phyloP scores from a whole-genome alignment of 2,329 filamentous ascomycete species.

The Talaromyces sp. region DNA sequence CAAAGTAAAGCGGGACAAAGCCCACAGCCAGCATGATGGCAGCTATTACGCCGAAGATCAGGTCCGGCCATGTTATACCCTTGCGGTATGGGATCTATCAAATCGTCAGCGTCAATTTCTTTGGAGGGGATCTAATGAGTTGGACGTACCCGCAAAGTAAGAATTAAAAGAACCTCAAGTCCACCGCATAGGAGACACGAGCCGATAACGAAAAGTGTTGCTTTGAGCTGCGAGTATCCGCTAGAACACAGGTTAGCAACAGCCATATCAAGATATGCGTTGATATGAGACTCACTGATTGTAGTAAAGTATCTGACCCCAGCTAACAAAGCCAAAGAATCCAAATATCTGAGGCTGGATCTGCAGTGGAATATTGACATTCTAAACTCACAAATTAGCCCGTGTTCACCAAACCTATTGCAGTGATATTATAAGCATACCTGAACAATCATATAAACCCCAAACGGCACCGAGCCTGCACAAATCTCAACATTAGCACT shows the following conservation, averaged over 20 bases:
- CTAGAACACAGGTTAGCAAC: slow-evolving; percentile 21
- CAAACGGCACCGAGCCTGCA: slow-evolving; percentile 49
- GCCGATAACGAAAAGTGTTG: slow-evolving; percentile 41
- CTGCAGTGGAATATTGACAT: slow-evolving; percentile 56
- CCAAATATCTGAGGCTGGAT: slow-evolving; percentile 57
- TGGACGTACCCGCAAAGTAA: slow-evolving; percentile 53
- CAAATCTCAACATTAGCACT: background rate
- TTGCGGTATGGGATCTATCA: slow-evolving; percentile 53
- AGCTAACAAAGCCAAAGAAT: slow-evolving; percentile 50
- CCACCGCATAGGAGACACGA: slow-evolving; percentile 51
- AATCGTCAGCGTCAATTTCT: background rate
- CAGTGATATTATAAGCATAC: slow-evolving; percentile 26
- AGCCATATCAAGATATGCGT: background rate
- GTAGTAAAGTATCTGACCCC: slow-evolving; percentile 55
- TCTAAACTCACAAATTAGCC: slow-evolving; percentile 32
- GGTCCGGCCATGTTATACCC: slow-evolving; percentile 55
- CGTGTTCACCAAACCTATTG: no score
- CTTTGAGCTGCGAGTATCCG: slow-evolving; percentile 48
- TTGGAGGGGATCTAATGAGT: background rate
- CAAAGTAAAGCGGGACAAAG: slow-evolving; percentile 60
- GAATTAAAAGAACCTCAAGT: slow-evolving; percentile 56
- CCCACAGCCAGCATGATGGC: slow-evolving; percentile 58
- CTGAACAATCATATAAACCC: slow-evolving; percentile 54
- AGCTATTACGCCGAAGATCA: slow-evolving; percentile 59
- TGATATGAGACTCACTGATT: slow-evolving; percentile 38